Conservation (phyloP, 139 green algal genomes). For the Chlamydomonas asymmetrica region DNA sequence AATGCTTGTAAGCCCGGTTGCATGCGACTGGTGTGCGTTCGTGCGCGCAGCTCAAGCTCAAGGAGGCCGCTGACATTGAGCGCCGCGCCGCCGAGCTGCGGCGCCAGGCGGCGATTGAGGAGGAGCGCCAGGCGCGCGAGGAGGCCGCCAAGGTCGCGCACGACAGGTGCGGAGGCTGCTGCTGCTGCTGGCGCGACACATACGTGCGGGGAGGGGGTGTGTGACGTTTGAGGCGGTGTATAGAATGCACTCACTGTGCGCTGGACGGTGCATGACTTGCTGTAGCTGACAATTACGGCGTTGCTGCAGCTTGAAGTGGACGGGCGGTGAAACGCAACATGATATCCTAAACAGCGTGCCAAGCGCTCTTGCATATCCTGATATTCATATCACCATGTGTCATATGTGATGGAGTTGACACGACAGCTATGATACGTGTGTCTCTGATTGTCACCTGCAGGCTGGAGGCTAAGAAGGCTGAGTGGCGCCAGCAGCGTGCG, state of each 20-base stretch:
- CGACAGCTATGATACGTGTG: not conserved
- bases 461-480: constrained; percentile 28
- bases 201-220: not conserved
- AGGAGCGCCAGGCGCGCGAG: not conserved
- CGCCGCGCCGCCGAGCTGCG: constrained; percentile 28
- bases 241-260: not conserved
- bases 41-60: constrained; percentile 5
- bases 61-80: constrained; percentile 23
- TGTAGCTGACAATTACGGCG: no score
- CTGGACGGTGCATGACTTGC: not conserved
- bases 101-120: constrained; percentile 14
- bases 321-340: not conserved
- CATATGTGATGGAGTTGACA: not conserved
- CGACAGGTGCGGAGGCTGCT: no score
- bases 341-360: not conserved
- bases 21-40: not conserved
- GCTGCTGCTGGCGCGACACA: no score
- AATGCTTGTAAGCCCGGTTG: not conserved
- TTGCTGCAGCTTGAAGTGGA: no score
- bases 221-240: not conserved
- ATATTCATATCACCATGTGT: not conserved
- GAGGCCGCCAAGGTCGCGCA: constrained; percentile 11
- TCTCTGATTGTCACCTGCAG: not conserved
- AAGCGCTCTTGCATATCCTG: not conserved
- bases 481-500: constrained; percentile 25